Base-by-base conservation (phyloP, 352 stramenopile genomes). In the Plasmopara halstedii region DNA sequence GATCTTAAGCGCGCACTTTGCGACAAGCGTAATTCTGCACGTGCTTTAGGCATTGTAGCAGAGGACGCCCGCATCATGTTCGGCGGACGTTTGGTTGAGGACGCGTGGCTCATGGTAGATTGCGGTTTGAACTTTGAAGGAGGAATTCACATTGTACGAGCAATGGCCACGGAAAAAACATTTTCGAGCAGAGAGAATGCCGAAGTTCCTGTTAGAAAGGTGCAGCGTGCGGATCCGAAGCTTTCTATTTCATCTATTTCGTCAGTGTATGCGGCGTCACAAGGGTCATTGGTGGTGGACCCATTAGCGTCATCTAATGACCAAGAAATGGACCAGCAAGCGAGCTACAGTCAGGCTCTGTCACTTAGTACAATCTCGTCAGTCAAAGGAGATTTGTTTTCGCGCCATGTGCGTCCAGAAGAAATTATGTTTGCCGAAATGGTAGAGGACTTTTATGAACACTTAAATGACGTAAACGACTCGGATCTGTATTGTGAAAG, bases 21-120 rank as follows among this genome's bases (percentile, higher is more conserved):
- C 35, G 65, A 60, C 13, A 75, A 81, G 38, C 68, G 81, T 35
- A 52, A 77, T 17, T 53, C 63, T 3, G 46, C 27, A 17, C 65
- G 44, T 15, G 73, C 70, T 17, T 55, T 89, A 7, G 65, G 68
- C 6, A 66, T 90, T 13, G 41, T 56, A 2, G 50, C 71, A 1
- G 49, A 22, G 3, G 61, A 86, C 10, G 78, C 76, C 3, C 58
- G 73, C 19, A 62, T 93, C 48, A 83, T 88, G 73, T 85, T 93
- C 31, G 76, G 82, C 41, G 70, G 72, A 0, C 73, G 88, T 25
- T 33, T 85, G 10, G 74, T 88, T 22, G 69, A 89, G 29, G 72
- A 88, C 45, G 78, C 85, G 48, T 88, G 76, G 78, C 61, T 86
- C 32, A 67, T 88, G 0, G 50, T 90, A n/a, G 81, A 93, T 58